Evolutionary conservation across 352 stramenopile species (phyloP), one percentile per base, ranked within the genome.

Genomic region (Phytophthora ohioensis): DNA sequence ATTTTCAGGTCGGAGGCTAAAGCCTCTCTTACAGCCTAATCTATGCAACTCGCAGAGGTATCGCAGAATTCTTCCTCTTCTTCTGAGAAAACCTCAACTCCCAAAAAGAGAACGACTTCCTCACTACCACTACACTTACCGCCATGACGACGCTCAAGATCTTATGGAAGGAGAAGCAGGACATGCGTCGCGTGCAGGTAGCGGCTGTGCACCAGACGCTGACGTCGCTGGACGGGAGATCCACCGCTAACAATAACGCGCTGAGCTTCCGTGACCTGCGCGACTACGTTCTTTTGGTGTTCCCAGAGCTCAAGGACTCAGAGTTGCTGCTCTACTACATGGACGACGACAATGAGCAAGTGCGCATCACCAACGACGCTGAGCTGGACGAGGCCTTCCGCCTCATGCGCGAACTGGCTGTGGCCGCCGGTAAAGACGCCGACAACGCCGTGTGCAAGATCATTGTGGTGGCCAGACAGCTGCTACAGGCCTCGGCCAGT

Each of bases 121-220:
- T 5, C 31, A 27, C 21, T 45, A 41, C 21, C 65, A 30, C 17
- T 45, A 27, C 17, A 67, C 77, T 88, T 58, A 75, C 73, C 39
- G 56, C 57, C 51, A 95, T 93, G 85, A 80, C 84, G 78, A 95
- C 88, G 76, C 84, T 95, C 70, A 95, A 95, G 84, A 90, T 95
- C 59, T 78, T 89, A 52, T 93, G 85, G 82, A 76, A 78, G 71
- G 87, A 91, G 66, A 82, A 90, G 78, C 76, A 93, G 72, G 88
- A 95, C 74, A 93, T 95, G 84, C 88, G 88, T 60, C 88, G 88
- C 64, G 88, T 95, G 68, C 84, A 95, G 69, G 80, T 92, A 32
- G 56, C 73, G 64, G 85, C 84, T 8, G 86, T 88, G 48, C 87
- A 88, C 69, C 75, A 90, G 71, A 58, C 84, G 46, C 81, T 94